Conservation (phyloP, 805 yeast genomes). For the Wickerhamomyces kurtzmanii region DNA sequence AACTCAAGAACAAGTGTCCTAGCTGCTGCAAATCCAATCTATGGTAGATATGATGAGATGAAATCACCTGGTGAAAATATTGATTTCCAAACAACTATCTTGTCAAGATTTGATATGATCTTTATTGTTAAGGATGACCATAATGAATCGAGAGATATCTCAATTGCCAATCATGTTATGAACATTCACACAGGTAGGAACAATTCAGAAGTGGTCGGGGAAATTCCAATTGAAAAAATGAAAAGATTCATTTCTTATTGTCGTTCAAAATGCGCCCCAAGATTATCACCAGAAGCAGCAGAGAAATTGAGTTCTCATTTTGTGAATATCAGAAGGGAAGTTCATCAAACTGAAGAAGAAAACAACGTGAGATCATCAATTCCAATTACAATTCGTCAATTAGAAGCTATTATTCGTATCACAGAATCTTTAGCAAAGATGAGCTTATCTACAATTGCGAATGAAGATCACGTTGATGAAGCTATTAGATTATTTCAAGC, state of each 20-base stretch:
- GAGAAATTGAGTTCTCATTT: constrained; percentile 87
- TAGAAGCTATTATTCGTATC: constrained; percentile 94
- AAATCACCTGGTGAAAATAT: constrained; percentile 97
- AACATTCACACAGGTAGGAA: constrained; percentile 82
- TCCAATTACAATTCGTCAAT: constrained; percentile 95
- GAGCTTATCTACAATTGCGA: constrained; percentile 73
- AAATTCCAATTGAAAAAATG: constrained; percentile 85
- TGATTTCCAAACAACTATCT: constrained; percentile 93
- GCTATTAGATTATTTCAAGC: constrained; percentile 92
- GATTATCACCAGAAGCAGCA: constrained; percentile 80
- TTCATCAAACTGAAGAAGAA: constrained; percentile 71
- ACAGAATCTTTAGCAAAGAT: constrained; percentile 90
- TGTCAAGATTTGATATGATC: constrained; percentile 98
- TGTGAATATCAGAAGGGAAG: constrained; percentile 78
- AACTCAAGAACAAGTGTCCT: constrained; percentile 94
- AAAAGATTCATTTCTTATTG: constrained; percentile 88
- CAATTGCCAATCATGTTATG: constrained; percentile 92
- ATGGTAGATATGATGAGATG: constrained; percentile 93
- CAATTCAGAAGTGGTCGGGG: constrained; percentile 52
- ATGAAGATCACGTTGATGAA: constrained; percentile 86
- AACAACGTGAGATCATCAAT: constrained; percentile 87
- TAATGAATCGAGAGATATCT: constrained; percentile 71
- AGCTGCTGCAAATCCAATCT: constrained; percentile 97
- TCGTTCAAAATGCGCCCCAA: constrained; percentile 85
- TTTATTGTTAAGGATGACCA: constrained; percentile 95